These are phyloP conservation scores for Silene vulgaris DNA, from an alignment of 179 eudicot genomes.

Conservation along the genomic window DNA sequence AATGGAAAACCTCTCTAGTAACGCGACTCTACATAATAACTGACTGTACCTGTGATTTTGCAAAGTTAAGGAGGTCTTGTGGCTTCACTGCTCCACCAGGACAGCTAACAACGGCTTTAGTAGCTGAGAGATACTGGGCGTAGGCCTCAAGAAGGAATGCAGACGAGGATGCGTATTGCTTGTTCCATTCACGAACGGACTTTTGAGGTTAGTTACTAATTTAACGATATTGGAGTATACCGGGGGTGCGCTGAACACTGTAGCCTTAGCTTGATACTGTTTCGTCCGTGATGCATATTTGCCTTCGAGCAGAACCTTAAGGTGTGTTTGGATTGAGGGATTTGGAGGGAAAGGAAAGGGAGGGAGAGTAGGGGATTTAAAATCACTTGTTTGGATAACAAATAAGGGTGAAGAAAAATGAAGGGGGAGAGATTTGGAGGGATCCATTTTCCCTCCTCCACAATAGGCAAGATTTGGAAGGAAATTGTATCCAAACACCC, in stretches of 20 bases:
- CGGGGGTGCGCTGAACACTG: constrained; percentile 66
- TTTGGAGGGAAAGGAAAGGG: no score
- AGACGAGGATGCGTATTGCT: constrained; percentile 70
- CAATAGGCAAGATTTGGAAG: no score
- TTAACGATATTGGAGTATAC: constrained; percentile 22
- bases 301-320: constrained; percentile 61
- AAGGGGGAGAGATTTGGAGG: no score
- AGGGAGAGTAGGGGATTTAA: no score
- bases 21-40: no score
- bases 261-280: constrained; percentile 80
- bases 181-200: constrained; percentile 52
- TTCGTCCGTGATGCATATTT: constrained; percentile 51
- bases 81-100: constrained; percentile 49
- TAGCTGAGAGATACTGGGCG: constrained; percentile 50
- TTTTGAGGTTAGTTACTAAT: no score
- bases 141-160: constrained; percentile 53
- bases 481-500: no score
- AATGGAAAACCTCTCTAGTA: no score
- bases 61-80: constrained; percentile 60
- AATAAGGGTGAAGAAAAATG: no score
- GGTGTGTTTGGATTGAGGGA: neutral
- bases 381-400: no score
- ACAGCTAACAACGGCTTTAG: constrained; percentile 27
- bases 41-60: constrained; percentile 56
- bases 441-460: no score